Evolutionary conservation across 352 stramenopile species (phyloP).

Genomic region (Globisporangium polare): DNA sequence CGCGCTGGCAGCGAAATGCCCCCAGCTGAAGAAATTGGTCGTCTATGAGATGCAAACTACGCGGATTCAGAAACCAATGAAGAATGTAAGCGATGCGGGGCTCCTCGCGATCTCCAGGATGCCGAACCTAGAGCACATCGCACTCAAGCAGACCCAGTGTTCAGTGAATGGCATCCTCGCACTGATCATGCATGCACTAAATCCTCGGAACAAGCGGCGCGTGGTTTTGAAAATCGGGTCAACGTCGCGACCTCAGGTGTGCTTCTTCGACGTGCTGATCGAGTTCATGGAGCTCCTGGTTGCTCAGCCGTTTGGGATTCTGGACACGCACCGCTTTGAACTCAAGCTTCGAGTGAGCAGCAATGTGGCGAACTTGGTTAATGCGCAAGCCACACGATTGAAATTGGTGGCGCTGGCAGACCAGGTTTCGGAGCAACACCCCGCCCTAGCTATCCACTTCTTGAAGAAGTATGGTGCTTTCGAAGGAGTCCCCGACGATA

Average conservation of each 20-base stretch:
- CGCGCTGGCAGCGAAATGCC: neutral
- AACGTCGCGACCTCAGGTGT: neutral
- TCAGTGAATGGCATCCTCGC: slow-evolving; percentile 1
- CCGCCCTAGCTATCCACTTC: neutral
- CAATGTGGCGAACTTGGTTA: neutral
- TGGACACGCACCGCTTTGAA: neutral
- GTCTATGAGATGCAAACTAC: slow-evolving; percentile 10
- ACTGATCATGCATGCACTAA: neutral
- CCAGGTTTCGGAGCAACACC: neutral
- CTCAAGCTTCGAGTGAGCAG: slow-evolving; percentile 4
- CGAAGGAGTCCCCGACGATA: neutral
- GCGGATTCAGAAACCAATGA: neutral
- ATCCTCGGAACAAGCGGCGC: neutral
- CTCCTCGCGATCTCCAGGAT: slow-evolving; percentile 3
- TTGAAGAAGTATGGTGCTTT: neutral
- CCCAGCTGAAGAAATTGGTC: neutral
- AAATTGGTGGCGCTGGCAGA: neutral
- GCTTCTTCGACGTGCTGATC: slow-evolving; percentile 2
- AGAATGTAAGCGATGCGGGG: slow-evolving; percentile 1
- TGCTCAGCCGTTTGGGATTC: neutral
- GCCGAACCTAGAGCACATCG: neutral
- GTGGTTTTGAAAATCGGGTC: slow-evolving; percentile 4
- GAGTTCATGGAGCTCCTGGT: slow-evolving; percentile 3
- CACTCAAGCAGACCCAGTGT: slow-evolving; percentile 8
- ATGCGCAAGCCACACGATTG: neutral